A percentile compares a stretch with the other conserved stretches of the same genome.
Conservation (phyloP, 164 flowering plant genomes). For the Vitis amurensis region DNA sequence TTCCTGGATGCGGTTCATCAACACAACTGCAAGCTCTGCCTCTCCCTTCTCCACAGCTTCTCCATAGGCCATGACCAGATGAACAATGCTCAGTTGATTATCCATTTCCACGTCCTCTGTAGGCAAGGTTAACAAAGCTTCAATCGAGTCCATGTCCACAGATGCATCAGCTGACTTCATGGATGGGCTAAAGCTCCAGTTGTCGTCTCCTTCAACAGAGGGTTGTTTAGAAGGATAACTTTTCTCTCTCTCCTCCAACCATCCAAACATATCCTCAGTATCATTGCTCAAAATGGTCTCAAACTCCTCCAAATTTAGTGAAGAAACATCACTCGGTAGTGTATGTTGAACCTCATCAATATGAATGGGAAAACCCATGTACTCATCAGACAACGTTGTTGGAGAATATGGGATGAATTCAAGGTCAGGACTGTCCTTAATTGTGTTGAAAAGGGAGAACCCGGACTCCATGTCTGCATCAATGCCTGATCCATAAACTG, state of each 20-base stretch:
- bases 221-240: slow-evolving; percentile 13
- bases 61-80: slow-evolving; percentile 52
- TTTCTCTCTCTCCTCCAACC: slow-evolving; percentile 21
- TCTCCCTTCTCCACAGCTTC: slow-evolving; percentile 50
- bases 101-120: slow-evolving; percentile 31
- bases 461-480: slow-evolving; percentile 15
- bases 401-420: slow-evolving; percentile 13
- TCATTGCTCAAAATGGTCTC: slow-evolving; percentile 4
- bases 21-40: slow-evolving; percentile 43
- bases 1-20: slow-evolving; percentile 32
- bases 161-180: slow-evolving; percentile 4
- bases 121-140: slow-evolving; percentile 22
- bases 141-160: slow-evolving; percentile 7
- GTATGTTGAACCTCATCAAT: slow-evolving; percentile 1
- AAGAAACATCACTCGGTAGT: slow-evolving; percentile 10
- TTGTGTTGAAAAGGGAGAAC: slow-evolving; percentile 22
- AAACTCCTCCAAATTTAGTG: slow-evolving; percentile 14
- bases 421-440: slow-evolving; percentile 18
- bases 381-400: slow-evolving; percentile 4
- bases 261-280: slow-evolving; percentile 8
- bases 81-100: slow-evolving; percentile 31
- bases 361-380: not conserved
- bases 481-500: slow-evolving; percentile 13
- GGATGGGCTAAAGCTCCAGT: slow-evolving; percentile 21
- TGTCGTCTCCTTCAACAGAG: slow-evolving; percentile 7